Conservation (phyloP, 2,329 filamentous ascomycete genomes). For the Sphaceloma murrayae region DNA sequence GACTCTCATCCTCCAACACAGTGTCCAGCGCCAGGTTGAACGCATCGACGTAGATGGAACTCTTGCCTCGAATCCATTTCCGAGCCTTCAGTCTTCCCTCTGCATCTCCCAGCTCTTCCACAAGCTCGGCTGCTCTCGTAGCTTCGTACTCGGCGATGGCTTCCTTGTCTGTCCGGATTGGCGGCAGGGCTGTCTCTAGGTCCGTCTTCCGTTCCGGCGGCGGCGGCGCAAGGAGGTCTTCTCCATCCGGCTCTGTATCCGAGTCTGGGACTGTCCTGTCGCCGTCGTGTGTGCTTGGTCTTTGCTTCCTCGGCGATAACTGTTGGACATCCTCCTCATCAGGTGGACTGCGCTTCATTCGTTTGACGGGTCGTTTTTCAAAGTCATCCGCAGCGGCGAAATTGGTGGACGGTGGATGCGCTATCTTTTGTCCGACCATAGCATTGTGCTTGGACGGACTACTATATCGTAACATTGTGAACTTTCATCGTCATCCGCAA, state of each 20-base stretch:
- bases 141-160: slow-evolving; percentile 73
- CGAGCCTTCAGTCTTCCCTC: slow-evolving; percentile 46
- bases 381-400: slow-evolving; percentile 32
- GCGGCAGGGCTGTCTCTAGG: slow-evolving; percentile 61
- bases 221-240: slow-evolving; percentile 21
- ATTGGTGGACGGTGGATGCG: slow-evolving; percentile 38
- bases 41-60: slow-evolving; percentile 92
- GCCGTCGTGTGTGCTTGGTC: not conserved
- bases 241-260: slow-evolving; percentile 26
- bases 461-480: slow-evolving; percentile 30
- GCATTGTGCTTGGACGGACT: slow-evolving; percentile 39
- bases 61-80: slow-evolving; percentile 65
- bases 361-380: slow-evolving; percentile 33
- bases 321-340: slow-evolving; percentile 18
- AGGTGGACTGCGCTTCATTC: slow-evolving; percentile 28
- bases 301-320: slow-evolving; percentile 20
- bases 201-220: slow-evolving; percentile 45
- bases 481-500: not conserved
- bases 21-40: slow-evolving; percentile 89
- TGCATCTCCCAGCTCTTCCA: slow-evolving; percentile 25
- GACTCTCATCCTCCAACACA: slow-evolving; percentile 77
- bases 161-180: slow-evolving; percentile 55
- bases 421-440: slow-evolving; percentile 38
- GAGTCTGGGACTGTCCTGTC: slow-evolving; percentile 24
- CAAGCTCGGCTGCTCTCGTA: slow-evolving; percentile 48